Base-by-base conservation (phyloP, 805 yeast genomes). In the Ogataea methanolica region DNA sequence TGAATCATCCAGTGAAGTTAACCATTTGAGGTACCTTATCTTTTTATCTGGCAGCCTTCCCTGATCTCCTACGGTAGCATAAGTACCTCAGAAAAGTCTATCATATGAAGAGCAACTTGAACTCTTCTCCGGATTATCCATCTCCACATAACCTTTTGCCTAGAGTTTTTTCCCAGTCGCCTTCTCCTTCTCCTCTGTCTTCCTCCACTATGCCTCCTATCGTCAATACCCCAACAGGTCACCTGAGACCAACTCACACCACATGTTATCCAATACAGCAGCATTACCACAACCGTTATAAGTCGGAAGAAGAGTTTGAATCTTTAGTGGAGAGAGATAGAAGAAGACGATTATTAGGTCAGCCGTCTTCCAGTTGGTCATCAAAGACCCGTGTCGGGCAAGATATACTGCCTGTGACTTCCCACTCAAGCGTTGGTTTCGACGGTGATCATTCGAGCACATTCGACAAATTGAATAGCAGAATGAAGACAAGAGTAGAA, bases 401-500 rank as follows among this genome's bases (percentile, higher is more conserved):
- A 9, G 33, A 41, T 35, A 34, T 17, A 31, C 14, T 34, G 14
- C 44, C 19, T 16, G 15, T 14, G 4, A n/a, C 12, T 4, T n/a
- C 35, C 11, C 22, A 12, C 15, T 22, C 17, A 16, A 11, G 8
- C 36, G 14, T 6, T n/a, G 11, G 7, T 12, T 19, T 26, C 12
- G 31, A 26, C 11, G 11, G 31, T 3, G 9, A 11, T 11, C 31
- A 42, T 21, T 35, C 15, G 29, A 36, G 34, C 23, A 22, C 47
- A 5, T 17, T 41, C 9, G 37, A 36, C 17, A 43, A 33, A 6
- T 40, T 44, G 38, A 41, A 38, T 26, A 23, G 19, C 16, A 37
- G 39, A 14, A 19, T 49, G 7, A 47, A 47, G 16, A 41, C 43
- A 9, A 46, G 59, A 7, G 48, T 59, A 3, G 51, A 50, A 19